phyloP scores from a whole-genome alignment of 2,329 filamentous ascomycete genomes.

The Rhinocladiella mackenziei region DNA sequence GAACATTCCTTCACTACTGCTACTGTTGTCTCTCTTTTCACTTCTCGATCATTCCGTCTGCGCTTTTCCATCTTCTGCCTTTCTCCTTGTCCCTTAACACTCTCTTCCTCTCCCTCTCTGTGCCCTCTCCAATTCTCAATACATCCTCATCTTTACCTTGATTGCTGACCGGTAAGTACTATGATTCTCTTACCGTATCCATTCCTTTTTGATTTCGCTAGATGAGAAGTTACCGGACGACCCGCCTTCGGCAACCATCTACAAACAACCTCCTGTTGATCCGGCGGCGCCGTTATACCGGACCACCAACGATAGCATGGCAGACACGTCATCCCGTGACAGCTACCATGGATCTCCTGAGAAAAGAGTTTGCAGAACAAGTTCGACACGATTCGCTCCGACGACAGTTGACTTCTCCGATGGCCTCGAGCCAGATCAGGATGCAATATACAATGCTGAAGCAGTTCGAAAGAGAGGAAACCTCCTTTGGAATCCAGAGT shows the following conservation, averaged over 20 bases:
- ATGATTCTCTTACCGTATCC: slow-evolving; percentile 8
- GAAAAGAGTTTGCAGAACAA: slow-evolving; percentile 18
- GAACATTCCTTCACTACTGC: too few relatives aligned
- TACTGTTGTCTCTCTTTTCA: too few relatives aligned
- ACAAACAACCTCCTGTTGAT: not conserved
- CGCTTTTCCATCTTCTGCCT: not conserved
- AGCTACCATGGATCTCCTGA: slow-evolving; percentile 4
- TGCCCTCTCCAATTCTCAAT: not conserved
- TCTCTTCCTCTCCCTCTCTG: not conserved
- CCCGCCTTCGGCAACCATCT: too few relatives aligned
- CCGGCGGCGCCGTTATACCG: not conserved
- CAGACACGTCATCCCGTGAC: slow-evolving; percentile 1
- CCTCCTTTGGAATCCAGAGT: slow-evolving; percentile 5
- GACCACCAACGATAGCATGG: not conserved
- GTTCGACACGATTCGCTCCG: slow-evolving; percentile 23
- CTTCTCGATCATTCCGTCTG: too few relatives aligned
- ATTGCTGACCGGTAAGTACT: not conserved
- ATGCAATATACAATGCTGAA: slow-evolving; percentile 39
- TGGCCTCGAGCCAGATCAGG: slow-evolving; percentile 36
- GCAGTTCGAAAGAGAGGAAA: slow-evolving; percentile 33
- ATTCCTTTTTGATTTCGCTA: too few relatives aligned
- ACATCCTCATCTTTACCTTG: slow-evolving; percentile 3
- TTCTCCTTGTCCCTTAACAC: not conserved
- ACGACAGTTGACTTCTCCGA: slow-evolving; percentile 33
- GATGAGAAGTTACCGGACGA: too few relatives aligned